Percentiles rank a stretch among this genome's conserved stretches.
Conservation (phyloP, 2,329 filamentous ascomycete species). For the Atkinsonella texensis region DNA sequence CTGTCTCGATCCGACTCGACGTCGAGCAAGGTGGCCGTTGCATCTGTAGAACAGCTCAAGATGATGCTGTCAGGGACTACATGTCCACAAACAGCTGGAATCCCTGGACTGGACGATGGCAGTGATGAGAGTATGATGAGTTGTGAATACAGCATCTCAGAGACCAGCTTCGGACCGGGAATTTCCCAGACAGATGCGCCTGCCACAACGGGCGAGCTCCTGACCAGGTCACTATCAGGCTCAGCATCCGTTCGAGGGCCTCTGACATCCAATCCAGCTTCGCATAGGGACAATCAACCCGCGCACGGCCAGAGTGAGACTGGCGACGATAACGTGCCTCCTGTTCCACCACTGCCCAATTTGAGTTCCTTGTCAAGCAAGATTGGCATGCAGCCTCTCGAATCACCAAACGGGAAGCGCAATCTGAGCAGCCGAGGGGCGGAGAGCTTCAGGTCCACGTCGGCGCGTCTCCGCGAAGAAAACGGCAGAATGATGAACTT, state of each 20-base stretch:
- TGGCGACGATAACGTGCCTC: constrained; percentile 33
- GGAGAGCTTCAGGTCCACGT: constrained; percentile 24
- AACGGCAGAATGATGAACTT: constrained; percentile 30
- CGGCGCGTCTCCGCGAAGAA: constrained; percentile 21
- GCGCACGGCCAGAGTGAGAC: constrained; percentile 5
- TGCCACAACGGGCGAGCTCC: constrained; percentile 16
- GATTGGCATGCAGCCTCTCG: constrained; percentile 11
- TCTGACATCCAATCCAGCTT: constrained; percentile 30
- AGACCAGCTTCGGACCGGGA: constrained; percentile 46
- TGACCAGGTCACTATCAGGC: constrained; percentile 21
- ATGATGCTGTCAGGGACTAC: constrained; percentile 44
- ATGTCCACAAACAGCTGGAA: constrained; percentile 25
- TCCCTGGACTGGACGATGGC: constrained; percentile 32
- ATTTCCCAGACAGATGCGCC: constrained; percentile 11
- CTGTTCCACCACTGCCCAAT: constrained; percentile 42
- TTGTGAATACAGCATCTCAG: constrained; percentile 56
- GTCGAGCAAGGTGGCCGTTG: constrained; percentile 37
- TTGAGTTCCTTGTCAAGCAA: constrained; percentile 19
- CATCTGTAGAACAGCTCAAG: constrained; percentile 53
- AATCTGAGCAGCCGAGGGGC: constrained; percentile 30
- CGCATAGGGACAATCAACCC: constrained; percentile 11
- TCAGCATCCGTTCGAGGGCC: constrained; percentile 25
- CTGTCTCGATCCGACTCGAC: constrained; percentile 31
- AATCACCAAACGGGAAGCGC: constrained; percentile 11
- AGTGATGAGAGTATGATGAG: constrained; percentile 59